Percentiles rank a stretch among this genome's conserved stretches.
Evolutionary conservation across 345 rosid species (phyloP).

Genomic region (Mercurialis annua): DNA sequence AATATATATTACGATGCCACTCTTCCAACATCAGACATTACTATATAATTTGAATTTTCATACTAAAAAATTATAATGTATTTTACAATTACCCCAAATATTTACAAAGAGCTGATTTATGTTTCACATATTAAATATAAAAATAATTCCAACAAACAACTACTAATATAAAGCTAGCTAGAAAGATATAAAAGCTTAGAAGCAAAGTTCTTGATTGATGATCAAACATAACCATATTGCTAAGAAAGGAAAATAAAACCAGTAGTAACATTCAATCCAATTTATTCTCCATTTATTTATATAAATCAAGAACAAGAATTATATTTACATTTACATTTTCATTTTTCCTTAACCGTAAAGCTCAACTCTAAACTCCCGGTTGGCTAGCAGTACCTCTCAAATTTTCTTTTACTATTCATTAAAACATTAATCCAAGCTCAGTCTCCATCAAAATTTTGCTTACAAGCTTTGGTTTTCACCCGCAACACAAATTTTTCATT

Average conservation of each 20-base stretch:
- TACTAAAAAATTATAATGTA: too few relatives aligned
- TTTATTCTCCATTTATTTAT: background rate
- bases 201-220: constrained; percentile 1
- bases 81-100: too few relatives aligned
- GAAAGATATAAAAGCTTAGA: constrained; percentile 9
- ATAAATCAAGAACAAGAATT: background rate
- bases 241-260: constrained; percentile 1
- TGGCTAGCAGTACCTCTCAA: constrained; percentile 11
- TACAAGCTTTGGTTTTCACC: constrained; percentile 14
- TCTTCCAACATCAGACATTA: too few relatives aligned
- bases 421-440: background rate
- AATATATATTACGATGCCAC: too few relatives aligned
- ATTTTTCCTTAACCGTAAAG: constrained; percentile 19
- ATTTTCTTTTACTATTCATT: background rate
- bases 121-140: too few relatives aligned
- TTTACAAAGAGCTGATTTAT: too few relatives aligned
- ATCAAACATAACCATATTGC: background rate
- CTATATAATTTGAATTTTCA: too few relatives aligned
- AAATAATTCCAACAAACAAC: too few relatives aligned
- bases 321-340: background rate
- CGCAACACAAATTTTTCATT: background rate
- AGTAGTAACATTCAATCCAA: background rate
- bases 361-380: background rate
- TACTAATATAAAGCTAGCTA: too few relatives aligned
- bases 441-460: constrained; percentile 20